Conservation (phyloP, 2,329 filamentous ascomycete genomes). For the Penicillium sp. region DNA sequence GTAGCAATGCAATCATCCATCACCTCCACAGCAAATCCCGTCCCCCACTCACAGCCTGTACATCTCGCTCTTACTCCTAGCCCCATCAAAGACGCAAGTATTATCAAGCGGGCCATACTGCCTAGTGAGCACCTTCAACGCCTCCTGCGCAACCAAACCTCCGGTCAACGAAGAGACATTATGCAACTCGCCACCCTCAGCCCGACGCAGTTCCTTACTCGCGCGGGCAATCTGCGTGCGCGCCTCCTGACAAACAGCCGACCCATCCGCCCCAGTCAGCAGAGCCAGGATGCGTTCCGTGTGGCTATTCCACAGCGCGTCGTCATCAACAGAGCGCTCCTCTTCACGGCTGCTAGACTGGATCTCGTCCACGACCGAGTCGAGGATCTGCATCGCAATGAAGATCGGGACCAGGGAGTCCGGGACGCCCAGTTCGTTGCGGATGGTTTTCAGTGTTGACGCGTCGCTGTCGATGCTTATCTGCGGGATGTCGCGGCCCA, state of each 20-base stretch:
- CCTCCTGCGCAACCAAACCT: constrained; percentile 93
- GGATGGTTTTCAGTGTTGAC: constrained; percentile 45
- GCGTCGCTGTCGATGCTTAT: constrained; percentile 36
- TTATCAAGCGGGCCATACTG: constrained; percentile 66
- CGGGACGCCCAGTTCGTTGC: constrained; percentile 41
- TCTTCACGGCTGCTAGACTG: constrained; percentile 34
- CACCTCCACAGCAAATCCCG: background rate
- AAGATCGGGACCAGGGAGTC: constrained; percentile 66
- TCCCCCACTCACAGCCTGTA: constrained; percentile 42
- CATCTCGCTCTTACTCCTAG: constrained; percentile 55
- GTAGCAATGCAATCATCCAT: background rate
- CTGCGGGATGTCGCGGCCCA: constrained; percentile 57
- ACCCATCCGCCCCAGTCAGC: constrained; percentile 39
- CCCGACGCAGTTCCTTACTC: constrained; percentile 68
- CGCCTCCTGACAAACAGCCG: constrained; percentile 49
- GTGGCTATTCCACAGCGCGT: constrained; percentile 31
- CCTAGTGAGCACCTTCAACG: constrained; percentile 75
- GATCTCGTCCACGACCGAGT: constrained; percentile 54
- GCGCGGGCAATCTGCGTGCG: constrained; percentile 54
- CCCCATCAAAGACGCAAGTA: constrained; percentile 61
- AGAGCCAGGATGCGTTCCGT: constrained; percentile 28
- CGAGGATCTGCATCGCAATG: constrained; percentile 56
- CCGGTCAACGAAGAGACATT: constrained; percentile 85
- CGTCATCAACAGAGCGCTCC: constrained; percentile 31
- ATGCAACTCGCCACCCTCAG: constrained; percentile 81